Conservation (phyloP, 805 yeast genomes). For the Yamadazyma olivae region DNA sequence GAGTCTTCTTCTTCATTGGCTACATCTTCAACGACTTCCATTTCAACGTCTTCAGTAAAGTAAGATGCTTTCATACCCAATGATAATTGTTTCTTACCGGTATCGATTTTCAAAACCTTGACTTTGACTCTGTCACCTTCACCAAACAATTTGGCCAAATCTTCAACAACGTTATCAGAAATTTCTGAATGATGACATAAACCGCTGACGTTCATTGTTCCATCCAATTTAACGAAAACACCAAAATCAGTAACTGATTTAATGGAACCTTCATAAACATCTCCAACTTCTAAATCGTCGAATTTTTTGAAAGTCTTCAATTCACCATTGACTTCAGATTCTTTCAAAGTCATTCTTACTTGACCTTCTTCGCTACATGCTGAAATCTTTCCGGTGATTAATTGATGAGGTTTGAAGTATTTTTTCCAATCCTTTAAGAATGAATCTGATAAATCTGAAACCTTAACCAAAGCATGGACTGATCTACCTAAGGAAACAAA, state of each 20-base stretch:
- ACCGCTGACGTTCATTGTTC: conserved; percentile 73
- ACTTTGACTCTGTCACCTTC: conserved; percentile 92
- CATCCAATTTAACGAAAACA: conserved; percentile 80
- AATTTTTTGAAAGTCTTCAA: conserved; percentile 55
- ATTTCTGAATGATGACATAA: conserved; percentile 84
- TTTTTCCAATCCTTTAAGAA: conserved; percentile 87
- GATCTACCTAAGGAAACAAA: conserved; percentile 72
- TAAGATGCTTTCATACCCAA: conserved; percentile 95
- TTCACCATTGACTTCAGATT: conserved; percentile 74
- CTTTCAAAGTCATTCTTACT: conserved; percentile 75
- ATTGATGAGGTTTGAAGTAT: conserved; percentile 65
- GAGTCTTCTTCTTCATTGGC: conserved; percentile 27
- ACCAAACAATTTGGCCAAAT: conserved; percentile 65
- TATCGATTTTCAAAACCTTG: conserved; percentile 62
- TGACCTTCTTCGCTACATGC: conserved; percentile 60
- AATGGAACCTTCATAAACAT: conserved; percentile 73
- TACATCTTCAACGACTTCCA: conserved; percentile 16
- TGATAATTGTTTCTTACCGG: conserved; percentile 69
- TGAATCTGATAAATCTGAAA: conserved; percentile 77
- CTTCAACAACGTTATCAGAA: conserved; percentile 62
- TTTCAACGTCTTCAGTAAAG: conserved; percentile 44
- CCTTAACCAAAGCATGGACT: conserved; percentile 75
- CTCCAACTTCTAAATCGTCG: conserved; percentile 68
- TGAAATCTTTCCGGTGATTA: conserved; percentile 70
- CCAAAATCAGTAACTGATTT: conserved; percentile 83